Percentiles rank a stretch among this genome's conserved stretches.
Evolutionary conservation across 2,329 filamentous ascomycete species (phyloP).

Genomic region (Amylocarpus encephaloides): DNA sequence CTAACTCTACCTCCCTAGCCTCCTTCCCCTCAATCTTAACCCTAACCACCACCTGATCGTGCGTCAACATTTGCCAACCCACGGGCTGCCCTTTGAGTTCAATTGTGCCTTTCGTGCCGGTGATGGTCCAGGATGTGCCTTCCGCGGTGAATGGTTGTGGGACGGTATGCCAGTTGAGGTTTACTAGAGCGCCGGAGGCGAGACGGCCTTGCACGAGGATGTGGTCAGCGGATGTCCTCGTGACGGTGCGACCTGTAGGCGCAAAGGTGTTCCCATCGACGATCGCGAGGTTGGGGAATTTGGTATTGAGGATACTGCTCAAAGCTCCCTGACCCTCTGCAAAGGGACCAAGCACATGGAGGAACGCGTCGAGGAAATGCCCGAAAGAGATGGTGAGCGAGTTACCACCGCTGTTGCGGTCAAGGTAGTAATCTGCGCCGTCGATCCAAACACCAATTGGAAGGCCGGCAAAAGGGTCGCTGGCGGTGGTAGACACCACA

Average conservation of each 20-base stretch:
- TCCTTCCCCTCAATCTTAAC: neutral
- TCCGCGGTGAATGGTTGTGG: conserved; percentile 18
- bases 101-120: conserved; percentile 34
- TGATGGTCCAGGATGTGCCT: conserved; percentile 33
- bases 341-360: conserved; percentile 32
- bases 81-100: conserved; percentile 15
- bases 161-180: conserved; percentile 26
- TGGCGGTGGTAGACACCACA: conserved; percentile 24
- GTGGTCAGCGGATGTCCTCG: conserved; percentile 32
- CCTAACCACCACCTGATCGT: neutral
- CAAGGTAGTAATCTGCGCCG: conserved; percentile 15
- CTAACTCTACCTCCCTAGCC: conserved; percentile 4
- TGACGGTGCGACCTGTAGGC: conserved; percentile 16
- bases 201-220: conserved; percentile 33
- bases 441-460: neutral
- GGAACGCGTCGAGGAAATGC: conserved; percentile 31
- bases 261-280: conserved; percentile 17
- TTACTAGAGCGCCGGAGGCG: conserved; percentile 28
- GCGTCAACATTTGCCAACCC: conserved; percentile 8
- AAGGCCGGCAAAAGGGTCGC: neutral
- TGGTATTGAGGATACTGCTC: conserved; percentile 24
- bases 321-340: conserved; percentile 12
- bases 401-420: conserved; percentile 10
- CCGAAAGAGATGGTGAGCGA: conserved; percentile 13
- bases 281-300: conserved; percentile 20